Percentiles rank a stretch among this genome's conserved stretches.
Evolutionary conservation across 2,329 filamentous ascomycete species (phyloP).

Genomic region (Huntiella moniliformis): DNA sequence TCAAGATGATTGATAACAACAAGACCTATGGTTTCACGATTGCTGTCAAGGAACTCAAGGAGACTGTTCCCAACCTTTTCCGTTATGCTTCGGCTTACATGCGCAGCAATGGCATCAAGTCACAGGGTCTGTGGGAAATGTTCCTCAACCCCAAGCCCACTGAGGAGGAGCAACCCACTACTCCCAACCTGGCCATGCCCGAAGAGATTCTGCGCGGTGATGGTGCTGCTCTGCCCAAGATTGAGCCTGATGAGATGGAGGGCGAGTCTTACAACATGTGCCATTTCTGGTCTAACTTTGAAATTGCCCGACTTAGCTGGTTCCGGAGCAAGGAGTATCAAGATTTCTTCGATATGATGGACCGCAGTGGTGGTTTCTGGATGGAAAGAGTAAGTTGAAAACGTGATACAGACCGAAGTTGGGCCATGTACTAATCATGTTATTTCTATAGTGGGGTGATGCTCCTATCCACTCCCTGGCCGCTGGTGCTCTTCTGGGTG

Average conservation of each 20-base stretch:
- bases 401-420: conserved; percentile 1
- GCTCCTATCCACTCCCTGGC: conserved; percentile 95
- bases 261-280: conserved; percentile 99
- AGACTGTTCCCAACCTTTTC: conserved; percentile 97
- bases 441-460: conserved; percentile 76
- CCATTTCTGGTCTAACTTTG: conserved; percentile 99
- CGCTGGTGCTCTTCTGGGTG: conserved; percentile 66
- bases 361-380: conserved; percentile 94
- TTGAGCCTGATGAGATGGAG: conserved; percentile 88
- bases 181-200: conserved; percentile 48
- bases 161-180: conserved; percentile 39
- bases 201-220: conserved; percentile 63
- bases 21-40: conserved; percentile 99
- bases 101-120: conserved; percentile 73
- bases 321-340: conserved; percentile 96
- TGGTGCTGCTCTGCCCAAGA: conserved; percentile 51
- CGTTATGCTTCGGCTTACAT: conserved; percentile 97
- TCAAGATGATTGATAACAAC: conserved; percentile 82
- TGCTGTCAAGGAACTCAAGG: conserved; percentile 90
- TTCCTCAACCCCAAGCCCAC: conserved; percentile 59
- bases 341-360: conserved; percentile 98
- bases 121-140: conserved; percentile 96
- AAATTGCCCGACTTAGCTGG: conserved; percentile 86
- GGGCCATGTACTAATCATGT: conserved; percentile 15
- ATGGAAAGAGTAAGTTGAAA: conserved; percentile 63